A percentile compares a stretch with the other conserved stretches of the same genome.
Evolutionary conservation across 2,329 filamentous ascomycete genomes (phyloP).

Genomic region (Penicillium sp.): DNA sequence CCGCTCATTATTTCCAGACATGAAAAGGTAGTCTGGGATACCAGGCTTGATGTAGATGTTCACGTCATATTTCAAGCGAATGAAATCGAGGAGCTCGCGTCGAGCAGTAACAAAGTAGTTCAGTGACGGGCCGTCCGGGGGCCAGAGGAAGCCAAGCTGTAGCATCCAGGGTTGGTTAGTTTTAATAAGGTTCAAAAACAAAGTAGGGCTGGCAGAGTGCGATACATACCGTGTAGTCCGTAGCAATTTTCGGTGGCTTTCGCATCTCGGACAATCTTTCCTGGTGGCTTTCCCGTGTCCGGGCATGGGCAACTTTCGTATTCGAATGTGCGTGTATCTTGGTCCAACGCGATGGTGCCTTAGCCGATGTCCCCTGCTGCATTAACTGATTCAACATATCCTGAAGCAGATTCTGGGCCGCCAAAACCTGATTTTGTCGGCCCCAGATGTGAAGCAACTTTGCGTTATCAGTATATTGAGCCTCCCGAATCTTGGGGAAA

Average conservation of each 20-base stretch:
- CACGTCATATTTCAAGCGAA: constrained; percentile 41
- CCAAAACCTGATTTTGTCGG: neutral
- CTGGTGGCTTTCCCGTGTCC: neutral
- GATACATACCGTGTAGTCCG: neutral
- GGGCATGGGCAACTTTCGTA: neutral
- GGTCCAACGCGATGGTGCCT: neutral
- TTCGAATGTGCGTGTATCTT: constrained; percentile 3
- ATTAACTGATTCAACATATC: neutral
- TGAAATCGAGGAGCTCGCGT: constrained; percentile 44
- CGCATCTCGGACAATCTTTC: neutral
- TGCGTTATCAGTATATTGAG: neutral
- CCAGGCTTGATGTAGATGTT: constrained; percentile 39
- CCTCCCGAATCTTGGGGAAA: neutral
- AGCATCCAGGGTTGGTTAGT: neutral
- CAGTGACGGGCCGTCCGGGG: constrained; percentile 40
- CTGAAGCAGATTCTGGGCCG: neutral
- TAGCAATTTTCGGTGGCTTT: neutral
- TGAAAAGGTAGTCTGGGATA: constrained; percentile 24
- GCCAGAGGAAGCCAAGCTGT: constrained; percentile 36
- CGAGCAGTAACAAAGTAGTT: constrained; percentile 40
- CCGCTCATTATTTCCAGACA: constrained; percentile 31
- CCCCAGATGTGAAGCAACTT: constrained; percentile 6
- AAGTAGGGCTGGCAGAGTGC: neutral
- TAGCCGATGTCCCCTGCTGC: neutral
- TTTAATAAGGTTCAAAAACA: neutral